Evolutionary conservation across 2,329 filamentous ascomycete species (phyloP).

Genomic region (Metarhizium guizhouense): DNA sequence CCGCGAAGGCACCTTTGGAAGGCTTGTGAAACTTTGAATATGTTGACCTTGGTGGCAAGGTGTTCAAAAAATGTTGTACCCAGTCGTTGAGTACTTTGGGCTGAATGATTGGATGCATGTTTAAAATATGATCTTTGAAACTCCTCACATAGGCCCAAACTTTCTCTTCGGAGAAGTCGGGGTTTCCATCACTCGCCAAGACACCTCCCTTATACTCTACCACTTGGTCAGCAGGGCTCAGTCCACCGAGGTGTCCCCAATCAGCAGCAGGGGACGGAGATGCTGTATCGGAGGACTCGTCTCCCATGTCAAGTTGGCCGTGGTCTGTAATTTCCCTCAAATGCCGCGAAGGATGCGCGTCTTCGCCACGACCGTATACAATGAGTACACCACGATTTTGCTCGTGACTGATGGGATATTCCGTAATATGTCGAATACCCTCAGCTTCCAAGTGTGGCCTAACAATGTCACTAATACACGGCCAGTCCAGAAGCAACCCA

Average conservation of each 20-base stretch:
- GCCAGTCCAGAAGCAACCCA: constrained; percentile 68
- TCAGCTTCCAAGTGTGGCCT: constrained; percentile 36
- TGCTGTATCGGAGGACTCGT: constrained; percentile 43
- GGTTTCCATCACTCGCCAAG: constrained; percentile 36
- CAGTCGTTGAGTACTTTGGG: constrained; percentile 42
- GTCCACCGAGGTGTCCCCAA: constrained; percentile 50
- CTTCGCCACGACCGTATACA: constrained; percentile 72
- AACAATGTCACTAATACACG: constrained; percentile 57
- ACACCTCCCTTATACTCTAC: constrained; percentile 28
- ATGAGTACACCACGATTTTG: constrained; percentile 64
- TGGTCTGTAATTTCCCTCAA: constrained; percentile 30
- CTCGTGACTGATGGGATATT: constrained; percentile 72
- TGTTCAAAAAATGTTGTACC: constrained; percentile 43
- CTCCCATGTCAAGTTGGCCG: constrained; percentile 30
- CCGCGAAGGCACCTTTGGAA: constrained; percentile 23
- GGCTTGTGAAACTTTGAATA: constrained; percentile 18
- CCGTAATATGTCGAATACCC: constrained; percentile 47
- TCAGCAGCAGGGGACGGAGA: constrained; percentile 45
- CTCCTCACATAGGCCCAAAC: constrained; percentile 46
- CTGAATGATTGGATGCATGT: constrained; percentile 56
- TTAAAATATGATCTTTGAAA: constrained; percentile 53
- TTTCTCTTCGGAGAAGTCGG: constrained; percentile 42
- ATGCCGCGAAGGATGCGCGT: constrained; percentile 47
- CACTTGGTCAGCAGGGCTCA: constrained; percentile 33
- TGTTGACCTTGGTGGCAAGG: constrained; percentile 25